phyloP scores from a whole-genome alignment of 148 eudicot species.

The Spergularia bocconei region DNA sequence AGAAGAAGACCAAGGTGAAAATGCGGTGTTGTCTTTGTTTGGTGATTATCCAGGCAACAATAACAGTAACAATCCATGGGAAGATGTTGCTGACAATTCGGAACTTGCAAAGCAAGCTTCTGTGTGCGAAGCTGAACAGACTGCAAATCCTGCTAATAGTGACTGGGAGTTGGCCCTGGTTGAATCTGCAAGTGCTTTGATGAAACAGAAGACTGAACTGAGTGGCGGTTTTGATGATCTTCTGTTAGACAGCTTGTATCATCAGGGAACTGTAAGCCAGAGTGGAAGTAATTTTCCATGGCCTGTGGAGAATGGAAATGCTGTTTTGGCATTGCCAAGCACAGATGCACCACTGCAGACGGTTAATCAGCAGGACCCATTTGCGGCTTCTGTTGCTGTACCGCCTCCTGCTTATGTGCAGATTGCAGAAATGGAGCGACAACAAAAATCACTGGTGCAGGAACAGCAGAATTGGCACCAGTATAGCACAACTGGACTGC shows the following conservation, averaged over 20 bases:
- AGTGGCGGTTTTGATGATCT: slow-evolving; percentile 44
- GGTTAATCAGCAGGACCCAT: slow-evolving; percentile 47
- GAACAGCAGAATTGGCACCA: slow-evolving; percentile 48
- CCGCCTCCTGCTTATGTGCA: slow-evolving; percentile 60
- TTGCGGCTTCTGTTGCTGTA: slow-evolving; percentile 43
- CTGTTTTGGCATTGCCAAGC: slow-evolving; percentile 41
- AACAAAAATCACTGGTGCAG: slow-evolving; percentile 36
- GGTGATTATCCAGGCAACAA: slow-evolving; percentile 15
- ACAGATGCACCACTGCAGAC: slow-evolving; percentile 31
- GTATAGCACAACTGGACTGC: slow-evolving; percentile 39
- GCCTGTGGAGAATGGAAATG: slow-evolving; percentile 18
- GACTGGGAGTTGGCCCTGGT: slow-evolving; percentile 63
- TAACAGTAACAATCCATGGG: slow-evolving; percentile 31
- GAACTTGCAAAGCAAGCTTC: slow-evolving; percentile 27
- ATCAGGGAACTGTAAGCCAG: slow-evolving; percentile 35
- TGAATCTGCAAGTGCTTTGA: slow-evolving; percentile 41
- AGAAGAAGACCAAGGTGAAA: slow-evolving; percentile 36
- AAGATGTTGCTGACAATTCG: slow-evolving; percentile 32
- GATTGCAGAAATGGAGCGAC: slow-evolving; percentile 45
- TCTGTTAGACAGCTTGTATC: slow-evolving; percentile 40
- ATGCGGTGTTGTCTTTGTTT: slow-evolving; percentile 41
- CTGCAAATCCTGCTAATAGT: slow-evolving; percentile 30
- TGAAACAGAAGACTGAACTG: slow-evolving; percentile 39
- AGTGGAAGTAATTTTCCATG: slow-evolving; percentile 32
- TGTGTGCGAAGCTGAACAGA: slow-evolving; percentile 34